Conservation (phyloP, 768 basidiomycete species). For the Ramaria rubella region DNA sequence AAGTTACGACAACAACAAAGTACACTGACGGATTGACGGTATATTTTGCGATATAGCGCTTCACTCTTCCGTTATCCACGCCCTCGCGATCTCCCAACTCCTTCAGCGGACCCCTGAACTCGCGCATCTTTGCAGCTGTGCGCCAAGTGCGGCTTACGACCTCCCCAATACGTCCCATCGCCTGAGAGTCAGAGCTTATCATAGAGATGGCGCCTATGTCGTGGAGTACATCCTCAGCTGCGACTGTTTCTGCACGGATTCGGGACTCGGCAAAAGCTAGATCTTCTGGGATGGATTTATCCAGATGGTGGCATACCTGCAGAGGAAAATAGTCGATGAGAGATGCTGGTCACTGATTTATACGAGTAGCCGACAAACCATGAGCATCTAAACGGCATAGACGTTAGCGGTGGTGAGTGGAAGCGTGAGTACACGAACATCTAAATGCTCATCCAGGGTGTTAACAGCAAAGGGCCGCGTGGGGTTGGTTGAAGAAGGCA, state of each 20-base stretch:
- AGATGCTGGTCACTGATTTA: background rate
- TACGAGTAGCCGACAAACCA: conserved; percentile 40
- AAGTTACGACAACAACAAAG: conserved; percentile 7
- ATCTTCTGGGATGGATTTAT: conserved; percentile 87
- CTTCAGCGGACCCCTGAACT: conserved; percentile 64
- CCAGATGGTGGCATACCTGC: conserved; percentile 86
- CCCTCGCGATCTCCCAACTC: conserved; percentile 63
- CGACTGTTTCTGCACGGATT: conserved; percentile 93
- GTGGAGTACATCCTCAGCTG: conserved; percentile 93
- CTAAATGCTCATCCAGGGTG: conserved; percentile 94
- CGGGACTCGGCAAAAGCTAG: conserved; percentile 94
- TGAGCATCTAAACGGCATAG: conserved; percentile 91
- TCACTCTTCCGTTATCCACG: conserved; percentile 84
- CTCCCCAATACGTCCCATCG: conserved; percentile 97
- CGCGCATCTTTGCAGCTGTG: conserved; percentile 92
- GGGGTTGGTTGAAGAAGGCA: conserved; percentile 96
- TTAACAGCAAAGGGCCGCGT: conserved; percentile 88
- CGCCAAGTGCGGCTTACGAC: conserved; percentile 91
- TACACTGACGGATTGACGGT: conserved; percentile 88
- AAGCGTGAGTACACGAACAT: conserved; percentile 64
- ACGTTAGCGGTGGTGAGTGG: background rate
- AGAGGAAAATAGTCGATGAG: background rate
- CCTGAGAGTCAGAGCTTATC: conserved; percentile 95
- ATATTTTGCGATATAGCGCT: conserved; percentile 93
- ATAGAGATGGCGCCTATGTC: conserved; percentile 93